Percentiles rank a stretch among this genome's conserved stretches.
Evolutionary conservation across 2,329 filamentous ascomycete species (phyloP).

Genomic region (Zymoseptoria tritici): DNA sequence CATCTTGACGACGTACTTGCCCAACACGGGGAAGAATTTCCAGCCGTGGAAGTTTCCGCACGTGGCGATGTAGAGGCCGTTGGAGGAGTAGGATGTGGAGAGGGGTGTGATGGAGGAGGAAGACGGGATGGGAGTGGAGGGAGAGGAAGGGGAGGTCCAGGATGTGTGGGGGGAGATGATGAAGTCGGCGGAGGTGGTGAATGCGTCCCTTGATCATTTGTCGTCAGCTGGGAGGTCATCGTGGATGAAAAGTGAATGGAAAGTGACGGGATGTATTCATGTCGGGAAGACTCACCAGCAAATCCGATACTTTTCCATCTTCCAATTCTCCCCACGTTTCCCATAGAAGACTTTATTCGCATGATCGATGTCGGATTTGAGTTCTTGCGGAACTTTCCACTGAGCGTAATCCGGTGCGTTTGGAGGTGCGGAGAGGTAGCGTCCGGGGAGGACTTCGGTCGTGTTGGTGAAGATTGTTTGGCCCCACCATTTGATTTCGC

Average conservation of each 20-base stretch:
- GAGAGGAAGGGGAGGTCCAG: slow-evolving; percentile 45
- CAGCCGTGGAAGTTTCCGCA: slow-evolving; percentile 37
- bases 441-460: slow-evolving; percentile 46
- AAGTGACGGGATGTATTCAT: too few relatives aligned
- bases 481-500: slow-evolving; percentile 54
- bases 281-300: slow-evolving; percentile 56
- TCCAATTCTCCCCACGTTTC: slow-evolving; percentile 48
- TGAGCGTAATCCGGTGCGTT: slow-evolving; percentile 51
- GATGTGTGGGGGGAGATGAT: slow-evolving; percentile 41
- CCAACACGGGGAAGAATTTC: slow-evolving; percentile 33
- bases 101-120: slow-evolving; percentile 43
- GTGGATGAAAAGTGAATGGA: too few relatives aligned
- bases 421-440: slow-evolving; percentile 51
- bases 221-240: too few relatives aligned
- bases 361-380: slow-evolving; percentile 54
- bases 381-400: slow-evolving; percentile 50
- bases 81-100: slow-evolving; percentile 30
- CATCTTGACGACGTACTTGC: slow-evolving; percentile 31
- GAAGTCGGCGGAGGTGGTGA: slow-evolving; percentile 51
- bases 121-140: too few relatives aligned
- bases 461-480: slow-evolving; percentile 54
- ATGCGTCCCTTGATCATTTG: slow-evolving; percentile 55
- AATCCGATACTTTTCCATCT: slow-evolving; percentile 55
- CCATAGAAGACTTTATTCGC: slow-evolving; percentile 55
- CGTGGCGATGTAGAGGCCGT: slow-evolving; percentile 39